Conservation (phyloP, 371 early-diverging fungal species). For the Encephalitozoon romaleae region DNA sequence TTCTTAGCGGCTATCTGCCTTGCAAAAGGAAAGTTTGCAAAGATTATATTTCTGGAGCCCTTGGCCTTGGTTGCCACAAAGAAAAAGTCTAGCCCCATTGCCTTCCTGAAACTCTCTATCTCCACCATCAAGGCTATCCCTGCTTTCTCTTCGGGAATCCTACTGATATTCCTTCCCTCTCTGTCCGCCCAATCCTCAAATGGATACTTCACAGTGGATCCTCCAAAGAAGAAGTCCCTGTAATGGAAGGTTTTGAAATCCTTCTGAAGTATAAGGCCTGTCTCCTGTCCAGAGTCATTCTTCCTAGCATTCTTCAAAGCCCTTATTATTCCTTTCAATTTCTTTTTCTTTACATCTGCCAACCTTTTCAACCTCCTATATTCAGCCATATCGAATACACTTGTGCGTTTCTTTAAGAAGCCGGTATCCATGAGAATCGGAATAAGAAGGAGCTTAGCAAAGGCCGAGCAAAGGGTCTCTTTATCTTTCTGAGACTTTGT, state of each 20-base stretch:
- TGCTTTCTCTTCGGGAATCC: background rate
- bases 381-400: conserved; percentile 36
- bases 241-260: conserved; percentile 42
- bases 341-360: conserved; percentile 26
- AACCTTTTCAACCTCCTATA: conserved; percentile 39
- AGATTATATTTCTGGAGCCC: conserved; percentile 23
- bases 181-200: conserved; percentile 51
- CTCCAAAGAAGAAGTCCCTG: conserved; percentile 41
- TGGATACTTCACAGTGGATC: conserved; percentile 44
- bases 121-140: conserved; percentile 10
- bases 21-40: conserved; percentile 35
- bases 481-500: background rate
- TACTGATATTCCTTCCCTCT: conserved; percentile 20
- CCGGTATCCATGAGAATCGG: conserved; percentile 54
- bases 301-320: conserved; percentile 25
- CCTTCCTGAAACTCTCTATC: conserved; percentile 29
- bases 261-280: conserved; percentile 46
- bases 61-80: conserved; percentile 36
- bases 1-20: background rate
- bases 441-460: conserved; percentile 41
- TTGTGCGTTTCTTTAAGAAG: conserved; percentile 26
- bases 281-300: conserved; percentile 34
- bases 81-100: conserved; percentile 41
- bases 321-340: conserved; percentile 28
- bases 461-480: background rate